Percentiles rank a stretch among this genome's conserved stretches.
Conservation (phyloP, 768 basidiomycete species). For the Auricularia sp. region DNA sequence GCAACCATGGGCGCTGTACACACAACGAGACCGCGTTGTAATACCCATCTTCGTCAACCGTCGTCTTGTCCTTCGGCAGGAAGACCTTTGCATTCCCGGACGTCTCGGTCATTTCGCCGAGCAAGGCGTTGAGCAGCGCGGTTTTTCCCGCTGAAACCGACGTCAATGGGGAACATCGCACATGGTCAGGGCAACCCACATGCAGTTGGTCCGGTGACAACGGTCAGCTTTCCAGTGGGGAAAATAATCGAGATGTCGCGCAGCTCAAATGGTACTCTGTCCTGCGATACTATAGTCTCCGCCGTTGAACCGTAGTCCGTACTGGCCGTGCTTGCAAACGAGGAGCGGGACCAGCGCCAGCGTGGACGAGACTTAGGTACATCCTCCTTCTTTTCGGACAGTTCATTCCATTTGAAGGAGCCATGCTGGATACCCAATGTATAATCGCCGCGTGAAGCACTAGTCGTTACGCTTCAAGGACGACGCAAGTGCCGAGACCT, state of each 20-base stretch:
- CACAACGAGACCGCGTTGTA: conserved; percentile 52
- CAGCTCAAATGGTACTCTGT: conserved; percentile 43
- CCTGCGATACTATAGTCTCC: conserved; percentile 16
- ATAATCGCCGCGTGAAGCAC: conserved; percentile 21
- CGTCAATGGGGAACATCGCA: not conserved
- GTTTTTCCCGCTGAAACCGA: conserved; percentile 20
- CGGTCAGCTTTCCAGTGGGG: conserved; percentile 58
- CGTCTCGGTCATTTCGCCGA: conserved; percentile 16
- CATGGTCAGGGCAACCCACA: not conserved
- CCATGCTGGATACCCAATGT: conserved; percentile 51
- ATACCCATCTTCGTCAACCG: conserved; percentile 23
- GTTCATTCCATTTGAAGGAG: conserved; percentile 53
- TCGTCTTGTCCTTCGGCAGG: conserved; percentile 22
- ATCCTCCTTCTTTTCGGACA: conserved; percentile 23
- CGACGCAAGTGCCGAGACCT: conserved; percentile 57
- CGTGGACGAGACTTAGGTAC: not conserved
- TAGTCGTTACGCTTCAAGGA: conserved; percentile 35
- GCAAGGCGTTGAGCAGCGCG: conserved; percentile 19
- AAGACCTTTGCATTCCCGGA: conserved; percentile 13
- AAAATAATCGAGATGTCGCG: conserved; percentile 57
- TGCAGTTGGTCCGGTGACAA: conserved; percentile 49
- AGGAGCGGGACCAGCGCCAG: not conserved
- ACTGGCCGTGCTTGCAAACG: not conserved
- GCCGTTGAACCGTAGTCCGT: conserved; percentile 5
- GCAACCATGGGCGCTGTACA: conserved; percentile 60